Percentiles rank a stretch among this genome's conserved stretches.
Conservation (phyloP, 2,329 filamentous ascomycete genomes). For the Neonectria neomacrospora region DNA sequence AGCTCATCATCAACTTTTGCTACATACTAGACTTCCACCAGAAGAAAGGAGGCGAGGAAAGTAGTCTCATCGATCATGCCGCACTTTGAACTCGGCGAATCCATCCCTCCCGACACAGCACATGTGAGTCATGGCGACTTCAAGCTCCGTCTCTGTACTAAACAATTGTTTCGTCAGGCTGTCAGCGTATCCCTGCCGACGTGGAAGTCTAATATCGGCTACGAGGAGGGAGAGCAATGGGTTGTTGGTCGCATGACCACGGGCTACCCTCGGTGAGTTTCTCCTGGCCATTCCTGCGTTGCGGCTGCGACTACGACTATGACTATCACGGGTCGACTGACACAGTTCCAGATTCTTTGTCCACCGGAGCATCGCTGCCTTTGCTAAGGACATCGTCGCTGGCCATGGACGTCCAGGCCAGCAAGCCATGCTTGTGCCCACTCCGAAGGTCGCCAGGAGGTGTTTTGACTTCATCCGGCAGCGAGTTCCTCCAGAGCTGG, state of each 20-base stretch:
- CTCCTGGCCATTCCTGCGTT: not conserved
- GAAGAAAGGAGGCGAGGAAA: not conserved
- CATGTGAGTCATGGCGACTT: conserved; percentile 67
- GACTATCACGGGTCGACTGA: conserved; percentile 19
- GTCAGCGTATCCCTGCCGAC: conserved; percentile 96
- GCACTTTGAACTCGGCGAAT: conserved; percentile 70
- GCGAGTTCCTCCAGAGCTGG: conserved; percentile 64
- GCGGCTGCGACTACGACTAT: not conserved
- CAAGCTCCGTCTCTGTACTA: conserved; percentile 1
- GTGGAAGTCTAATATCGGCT: conserved; percentile 90
- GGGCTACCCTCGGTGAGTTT: conserved; percentile 82
- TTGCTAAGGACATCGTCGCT: conserved; percentile 74
- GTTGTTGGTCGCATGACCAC: conserved; percentile 87
- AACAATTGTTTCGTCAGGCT: conserved; percentile 66
- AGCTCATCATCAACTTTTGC: not conserved
- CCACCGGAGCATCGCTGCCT: conserved; percentile 81
- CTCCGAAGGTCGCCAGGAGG: conserved; percentile 72
- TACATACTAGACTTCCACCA: not conserved
- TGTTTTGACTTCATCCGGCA: conserved; percentile 79
- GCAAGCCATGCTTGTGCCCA: conserved; percentile 86
- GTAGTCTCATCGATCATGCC: conserved; percentile 52
- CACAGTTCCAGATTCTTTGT: conserved; percentile 84
- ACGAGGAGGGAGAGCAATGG: conserved; percentile 92
- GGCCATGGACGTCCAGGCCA: conserved; percentile 71
- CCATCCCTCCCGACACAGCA: conserved; percentile 80